A percentile compares a stretch with the other conserved stretches of the same genome.
Evolutionary conservation across 768 basidiomycete species (phyloP).

Genomic region (Fibroporia radiculosa): DNA sequence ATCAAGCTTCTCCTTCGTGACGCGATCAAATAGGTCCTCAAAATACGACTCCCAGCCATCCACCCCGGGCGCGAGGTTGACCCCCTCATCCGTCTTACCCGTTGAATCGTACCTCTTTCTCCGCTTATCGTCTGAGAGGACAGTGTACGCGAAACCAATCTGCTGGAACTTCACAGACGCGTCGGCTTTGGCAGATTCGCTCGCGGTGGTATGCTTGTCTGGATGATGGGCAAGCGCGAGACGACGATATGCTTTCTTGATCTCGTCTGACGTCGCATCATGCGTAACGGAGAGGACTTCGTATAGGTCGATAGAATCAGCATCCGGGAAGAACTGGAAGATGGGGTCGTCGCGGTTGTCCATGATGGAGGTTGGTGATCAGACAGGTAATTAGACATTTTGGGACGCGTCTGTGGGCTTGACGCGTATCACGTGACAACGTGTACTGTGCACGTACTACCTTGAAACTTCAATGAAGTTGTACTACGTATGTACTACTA

Average conservation of each 20-base stretch:
- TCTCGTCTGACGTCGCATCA: constrained; percentile 52
- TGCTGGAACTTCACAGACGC: constrained; percentile 83
- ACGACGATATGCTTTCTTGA: constrained; percentile 80
- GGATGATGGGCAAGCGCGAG: constrained; percentile 81
- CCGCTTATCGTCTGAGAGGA: constrained; percentile 72
- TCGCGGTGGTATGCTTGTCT: constrained; percentile 72
- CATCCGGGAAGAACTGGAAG: constrained; percentile 67
- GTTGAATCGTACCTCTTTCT: constrained; percentile 77
- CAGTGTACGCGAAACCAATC: constrained; percentile 89
- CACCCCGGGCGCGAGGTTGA: constrained; percentile 62
- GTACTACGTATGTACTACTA: too few species aligned
- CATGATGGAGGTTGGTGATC: constrained; percentile 37
- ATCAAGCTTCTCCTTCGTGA: constrained; percentile 80
- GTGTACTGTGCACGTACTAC: too few species aligned
- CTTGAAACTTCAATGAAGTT: too few species aligned
- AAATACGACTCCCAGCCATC: constrained; percentile 97
- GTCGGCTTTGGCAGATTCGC: constrained; percentile 52
- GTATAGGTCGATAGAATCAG: constrained; percentile 73
- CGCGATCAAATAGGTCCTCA: constrained; percentile 78
- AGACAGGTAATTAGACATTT: not conserved
- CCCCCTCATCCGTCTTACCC: constrained; percentile 77
- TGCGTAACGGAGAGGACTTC: constrained; percentile 52
- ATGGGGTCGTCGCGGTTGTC: constrained; percentile 63
- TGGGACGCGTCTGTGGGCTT: constrained; percentile 18
- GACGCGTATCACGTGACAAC: constrained; percentile 6